These are phyloP conservation scores for Fusarium brevicatenulatum DNA, from an alignment of 2,329 filamentous ascomycete genomes.

Conservation along the genomic window DNA sequence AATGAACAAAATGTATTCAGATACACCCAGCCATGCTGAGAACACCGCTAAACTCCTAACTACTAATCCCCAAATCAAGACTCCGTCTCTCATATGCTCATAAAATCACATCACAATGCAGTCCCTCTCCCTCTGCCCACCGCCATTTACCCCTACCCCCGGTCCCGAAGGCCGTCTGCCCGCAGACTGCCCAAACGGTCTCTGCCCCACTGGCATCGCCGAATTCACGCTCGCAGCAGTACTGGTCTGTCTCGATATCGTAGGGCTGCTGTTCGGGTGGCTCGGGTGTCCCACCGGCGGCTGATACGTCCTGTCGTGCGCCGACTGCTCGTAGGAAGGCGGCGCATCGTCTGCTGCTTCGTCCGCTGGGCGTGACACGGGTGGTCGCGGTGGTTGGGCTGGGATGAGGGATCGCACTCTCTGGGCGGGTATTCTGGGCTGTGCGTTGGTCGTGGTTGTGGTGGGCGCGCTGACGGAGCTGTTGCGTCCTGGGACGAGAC, in stretches of 20 bases:
- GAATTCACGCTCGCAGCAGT: slow-evolving; percentile 30
- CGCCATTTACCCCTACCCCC: slow-evolving; percentile 16
- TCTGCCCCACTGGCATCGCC: slow-evolving; percentile 27
- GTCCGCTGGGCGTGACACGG: slow-evolving; percentile 52
- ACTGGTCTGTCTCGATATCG: slow-evolving; percentile 34
- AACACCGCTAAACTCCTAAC: slow-evolving; percentile 5
- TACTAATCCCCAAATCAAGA: not conserved
- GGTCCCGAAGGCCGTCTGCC: slow-evolving; percentile 41
- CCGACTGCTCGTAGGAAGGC: slow-evolving; percentile 67
- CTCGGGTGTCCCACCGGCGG: slow-evolving; percentile 63
- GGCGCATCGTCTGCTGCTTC: slow-evolving; percentile 61
- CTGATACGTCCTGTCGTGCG: slow-evolving; percentile 61
- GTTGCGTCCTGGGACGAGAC: slow-evolving; percentile 37
- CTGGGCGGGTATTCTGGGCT: slow-evolving; percentile 40
- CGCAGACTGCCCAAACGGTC: slow-evolving; percentile 30
- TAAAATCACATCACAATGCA: slow-evolving; percentile 29
- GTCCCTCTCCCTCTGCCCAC: slow-evolving; percentile 30
- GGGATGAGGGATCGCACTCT: slow-evolving; percentile 58
- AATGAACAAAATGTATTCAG: not conserved
- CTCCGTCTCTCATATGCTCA: slow-evolving; percentile 1
- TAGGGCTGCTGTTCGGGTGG: slow-evolving; percentile 54
- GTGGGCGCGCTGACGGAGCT: slow-evolving; percentile 39
- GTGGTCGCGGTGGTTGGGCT: slow-evolving; percentile 50
- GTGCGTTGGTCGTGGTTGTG: slow-evolving; percentile 28
- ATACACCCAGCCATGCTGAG: not conserved